A percentile compares a stretch with the other conserved stretches of the same genome.
These are phyloP conservation scores for Nicotiana otophora DNA, from an alignment of 257 asterid genomes.

Conservation along the genomic window DNA sequence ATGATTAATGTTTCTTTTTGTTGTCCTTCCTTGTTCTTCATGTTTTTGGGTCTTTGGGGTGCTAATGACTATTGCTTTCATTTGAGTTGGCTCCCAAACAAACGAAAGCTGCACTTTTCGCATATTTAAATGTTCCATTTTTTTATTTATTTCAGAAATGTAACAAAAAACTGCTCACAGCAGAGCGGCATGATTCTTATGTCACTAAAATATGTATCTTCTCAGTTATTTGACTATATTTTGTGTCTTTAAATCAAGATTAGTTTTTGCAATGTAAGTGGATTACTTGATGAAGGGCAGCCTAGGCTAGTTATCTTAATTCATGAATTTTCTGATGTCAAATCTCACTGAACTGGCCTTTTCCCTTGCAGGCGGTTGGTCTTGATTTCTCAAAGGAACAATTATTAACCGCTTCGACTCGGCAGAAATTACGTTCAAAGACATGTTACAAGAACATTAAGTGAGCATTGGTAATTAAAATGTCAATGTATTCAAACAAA, in stretches of 20 bases:
- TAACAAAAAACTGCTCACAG: not conserved
- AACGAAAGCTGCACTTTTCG: not conserved
- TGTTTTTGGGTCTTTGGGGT: not conserved
- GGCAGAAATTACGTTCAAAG: slow-evolving; percentile 51
- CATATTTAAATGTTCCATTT: not conserved
- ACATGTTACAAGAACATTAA: slow-evolving; percentile 67
- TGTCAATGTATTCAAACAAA: slow-evolving; percentile 5
- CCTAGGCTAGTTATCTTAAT: slow-evolving; percentile 4
- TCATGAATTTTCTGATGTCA: not conserved
- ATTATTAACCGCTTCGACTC: slow-evolving; percentile 59
- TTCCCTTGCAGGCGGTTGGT: slow-evolving; percentile 54
- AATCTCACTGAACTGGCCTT: not conserved
- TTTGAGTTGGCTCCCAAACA: not conserved
- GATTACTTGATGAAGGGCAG: not conserved
- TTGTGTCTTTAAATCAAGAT: not conserved
- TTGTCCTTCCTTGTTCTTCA: not conserved
- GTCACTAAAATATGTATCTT: not conserved
- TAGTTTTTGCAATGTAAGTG: not conserved
- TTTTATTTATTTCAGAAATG: not conserved
- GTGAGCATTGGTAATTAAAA: slow-evolving; percentile 43
- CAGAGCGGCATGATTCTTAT: not conserved
- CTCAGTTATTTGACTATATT: not conserved
- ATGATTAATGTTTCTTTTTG: not conserved
- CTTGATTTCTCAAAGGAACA: slow-evolving; percentile 87
- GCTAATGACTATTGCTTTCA: not conserved